A percentile compares a stretch with the other conserved stretches of the same genome.
These are phyloP conservation scores for Dysphania ambrosioides DNA, from an alignment of 148 eudicot genomes.

Conservation along the genomic window DNA sequence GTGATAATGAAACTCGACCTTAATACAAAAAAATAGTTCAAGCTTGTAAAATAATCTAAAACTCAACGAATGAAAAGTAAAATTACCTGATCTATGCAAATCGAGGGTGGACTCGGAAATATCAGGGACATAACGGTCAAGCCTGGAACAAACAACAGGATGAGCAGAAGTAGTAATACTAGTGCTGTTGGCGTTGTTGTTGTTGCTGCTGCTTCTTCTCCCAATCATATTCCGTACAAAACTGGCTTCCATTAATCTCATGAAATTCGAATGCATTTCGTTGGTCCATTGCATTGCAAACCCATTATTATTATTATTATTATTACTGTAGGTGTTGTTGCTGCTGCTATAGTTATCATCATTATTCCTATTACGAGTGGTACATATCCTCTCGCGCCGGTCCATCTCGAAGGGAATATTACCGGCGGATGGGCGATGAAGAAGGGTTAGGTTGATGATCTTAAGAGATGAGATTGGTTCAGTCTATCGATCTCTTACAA, in stretches of 20 bases:
- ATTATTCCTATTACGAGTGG: neutral
- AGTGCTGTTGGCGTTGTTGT: neutral
- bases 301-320: neutral
- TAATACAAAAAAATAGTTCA: no score
- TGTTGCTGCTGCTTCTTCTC: neutral
- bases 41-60: no score
- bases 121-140: slow-evolving; percentile 60
- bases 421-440: neutral
- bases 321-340: neutral
- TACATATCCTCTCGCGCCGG: neutral
- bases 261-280: slow-evolving; percentile 49
- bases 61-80: neutral
- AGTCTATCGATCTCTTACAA: no score
- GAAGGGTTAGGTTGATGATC: neutral
- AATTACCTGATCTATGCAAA: slow-evolving; percentile 15
- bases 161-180: no score
- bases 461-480: neutral
- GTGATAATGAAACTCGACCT: no score
- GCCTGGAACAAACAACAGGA: neutral
- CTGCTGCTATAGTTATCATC: neutral
- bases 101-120: slow-evolving; percentile 60
- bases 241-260: slow-evolving; percentile 52
- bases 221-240: slow-evolving; percentile 48
- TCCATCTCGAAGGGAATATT: neutral
- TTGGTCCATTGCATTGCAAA: slow-evolving; percentile 43